These are phyloP conservation scores for Grosmannia penicillata DNA, from an alignment of 2,329 filamentous ascomycete genomes.

Conservation along the genomic window DNA sequence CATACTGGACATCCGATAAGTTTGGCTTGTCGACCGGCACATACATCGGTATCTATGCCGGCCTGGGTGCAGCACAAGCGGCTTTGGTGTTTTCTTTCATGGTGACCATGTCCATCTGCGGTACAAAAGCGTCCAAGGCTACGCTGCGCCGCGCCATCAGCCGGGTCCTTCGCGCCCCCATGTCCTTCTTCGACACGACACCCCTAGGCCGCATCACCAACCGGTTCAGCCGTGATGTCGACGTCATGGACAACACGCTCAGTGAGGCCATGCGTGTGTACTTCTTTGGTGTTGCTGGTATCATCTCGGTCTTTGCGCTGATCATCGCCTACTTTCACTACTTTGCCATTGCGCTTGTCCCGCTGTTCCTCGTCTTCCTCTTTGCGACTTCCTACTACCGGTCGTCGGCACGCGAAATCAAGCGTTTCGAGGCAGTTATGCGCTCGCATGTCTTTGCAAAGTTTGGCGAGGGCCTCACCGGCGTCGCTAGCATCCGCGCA, in stretches of 20 bases:
- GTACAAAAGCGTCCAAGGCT: constrained; percentile 66
- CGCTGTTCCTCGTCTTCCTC: constrained; percentile 61
- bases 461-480: constrained; percentile 77
- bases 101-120: constrained; percentile 59
- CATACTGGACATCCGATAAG: constrained; percentile 78
- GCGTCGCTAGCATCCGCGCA: constrained; percentile 73
- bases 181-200: constrained; percentile 95
- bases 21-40: constrained; percentile 50
- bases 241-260: constrained; percentile 90
- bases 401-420: constrained; percentile 81
- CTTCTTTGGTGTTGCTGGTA: constrained; percentile 70
- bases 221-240: constrained; percentile 87
- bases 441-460: constrained; percentile 80
- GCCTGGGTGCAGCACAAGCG: constrained; percentile 56
- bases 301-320: constrained; percentile 69
- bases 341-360: constrained; percentile 50
- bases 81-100: constrained; percentile 70
- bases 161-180: constrained; percentile 56
- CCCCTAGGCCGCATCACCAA: constrained; percentile 92
- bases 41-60: constrained; percentile 62
- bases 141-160: constrained; percentile 72
- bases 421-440: constrained; percentile 81
- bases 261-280: constrained; percentile 89
- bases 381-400: constrained; percentile 80
- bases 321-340: constrained; percentile 95